Conservation (phyloP, 768 basidiomycete genomes). For the Psilocybe azurescens region DNA sequence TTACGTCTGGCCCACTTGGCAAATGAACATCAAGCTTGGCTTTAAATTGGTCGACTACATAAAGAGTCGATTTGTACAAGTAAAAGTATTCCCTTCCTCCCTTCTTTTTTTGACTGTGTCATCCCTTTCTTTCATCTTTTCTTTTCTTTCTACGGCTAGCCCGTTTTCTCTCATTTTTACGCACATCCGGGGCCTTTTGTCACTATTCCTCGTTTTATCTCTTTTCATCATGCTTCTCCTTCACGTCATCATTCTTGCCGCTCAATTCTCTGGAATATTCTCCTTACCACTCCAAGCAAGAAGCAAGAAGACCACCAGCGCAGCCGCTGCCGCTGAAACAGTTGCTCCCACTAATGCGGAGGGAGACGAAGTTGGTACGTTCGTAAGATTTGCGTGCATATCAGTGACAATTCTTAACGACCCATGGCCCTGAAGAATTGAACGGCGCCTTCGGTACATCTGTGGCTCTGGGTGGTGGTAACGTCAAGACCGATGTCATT, state of each 20-base stretch:
- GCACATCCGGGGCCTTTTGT: neutral
- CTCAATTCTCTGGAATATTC: conserved; percentile 1
- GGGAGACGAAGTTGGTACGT: conserved; percentile 1
- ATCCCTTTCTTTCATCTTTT: neutral
- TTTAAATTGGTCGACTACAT: neutral
- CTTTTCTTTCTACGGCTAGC: neutral
- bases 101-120: neutral
- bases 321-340: neutral
- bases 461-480: conserved; percentile 12
- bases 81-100: neutral
- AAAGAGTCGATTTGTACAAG: neutral
- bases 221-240: conserved; percentile 2
- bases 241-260: neutral
- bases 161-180: neutral
- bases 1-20: neutral
- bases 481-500: conserved; percentile 15
- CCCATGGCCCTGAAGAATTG: neutral
- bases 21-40: neutral
- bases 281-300: neutral
- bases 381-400: neutral
- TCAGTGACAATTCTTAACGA: neutral
- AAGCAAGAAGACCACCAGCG: neutral
- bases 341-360: neutral
- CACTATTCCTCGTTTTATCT: neutral
- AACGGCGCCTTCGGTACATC: conserved; percentile 9